Evolutionary conservation across 129 eudicot species (phyloP), one percentile per base, ranked within the genome.

Genomic region (Helianthus tuberosus): DNA sequence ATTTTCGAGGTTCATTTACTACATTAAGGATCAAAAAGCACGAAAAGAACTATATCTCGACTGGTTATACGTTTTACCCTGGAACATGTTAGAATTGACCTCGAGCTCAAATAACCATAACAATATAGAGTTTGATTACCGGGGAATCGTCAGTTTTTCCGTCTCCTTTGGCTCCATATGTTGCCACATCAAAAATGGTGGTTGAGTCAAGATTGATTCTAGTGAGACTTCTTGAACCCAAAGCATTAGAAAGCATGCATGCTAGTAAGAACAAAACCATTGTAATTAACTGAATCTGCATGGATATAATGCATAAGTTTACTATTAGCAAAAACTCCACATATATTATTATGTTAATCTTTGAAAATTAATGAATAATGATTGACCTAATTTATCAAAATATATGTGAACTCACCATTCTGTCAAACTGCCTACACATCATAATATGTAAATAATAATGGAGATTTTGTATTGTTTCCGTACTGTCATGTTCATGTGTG

Each of bases 71-170:
- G 36, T 32, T 32, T 32, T 32, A 32, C 36, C 2, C 36, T 3
- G 2, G 36, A 32, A 32, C 36, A 32, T 32, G 36, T 1, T 3
- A 32, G 2, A 32, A 32, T 1, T 32, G 36, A 32, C 16, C 13
- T 48, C 49, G 5, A 57, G 44, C 11, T 58, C 11, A 23, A 11
- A 41, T 4, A 16, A 69, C 6, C 32, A 11, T 27, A 48, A 59
- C 52, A 8, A 27, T 11, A 8, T 27, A 27, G 49, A 66, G 46
- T 23, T 23, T 38, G 53, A 63, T 9, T 57, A 88, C 94, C 71
- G 75, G 83, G 38, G 88, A 80, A 65, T 88, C 90, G 51, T 88
- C 75, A 36, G 77, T 78, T 71, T 25, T 83, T 73, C 94, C 94
- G 8, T 88, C 74, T 53, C 90, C 94, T 61, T 61, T 69, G 8